Base-by-base conservation (phyloP, 441 rosid genomes). In the Kokia cookei region DNA sequence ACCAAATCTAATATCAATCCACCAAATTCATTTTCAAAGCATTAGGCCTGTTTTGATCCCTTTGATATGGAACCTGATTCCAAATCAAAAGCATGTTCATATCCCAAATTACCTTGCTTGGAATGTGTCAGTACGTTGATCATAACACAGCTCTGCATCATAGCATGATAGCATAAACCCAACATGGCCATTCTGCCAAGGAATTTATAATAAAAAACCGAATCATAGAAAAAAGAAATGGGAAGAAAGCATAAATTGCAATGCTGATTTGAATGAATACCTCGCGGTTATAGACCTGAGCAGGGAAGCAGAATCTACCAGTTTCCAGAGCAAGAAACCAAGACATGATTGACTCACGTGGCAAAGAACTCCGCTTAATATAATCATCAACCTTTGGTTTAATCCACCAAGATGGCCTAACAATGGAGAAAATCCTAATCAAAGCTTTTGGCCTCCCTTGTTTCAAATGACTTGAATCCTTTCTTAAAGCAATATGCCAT, bases 121-220 rank as follows among this genome's bases (percentile, higher is more conserved):
- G 84, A 95, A 95, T 61, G 93, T 84, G 78, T 93, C 91, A 7
- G 93, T 86, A 40, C 48, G 76, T 58, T 86, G 80, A 83, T 93
- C 99, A 79, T 95, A 93, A 85, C 89, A 84, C 47, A 95, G 92
- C 66, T 90, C 88, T 2, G 98, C 99, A 85, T 95, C 99, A 78
- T 95, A 95, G 82, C 98, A 95, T 10, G 99, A 95, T 74, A 95
- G 19, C 93, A 93, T 91, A 81, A 95, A 95, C 43, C 97, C 99
- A 53, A 90, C 88, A 76, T 95, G 91, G 58, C 96, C 97, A 78
- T 93, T 90, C 99, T 94, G 88, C 81, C 74, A 24, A 69, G 35
- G 11, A 32, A 40, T 40, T 7, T 40, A 40, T 40, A 40, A 40
- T 40, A 2, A 40, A 40, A 40, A 40, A 7, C 11, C 32, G 58